Evolutionary conservation across 2,329 filamentous ascomycete species (phyloP), one percentile per base, ranked within the genome.

Genomic region (Exophiala viscosa): DNA sequence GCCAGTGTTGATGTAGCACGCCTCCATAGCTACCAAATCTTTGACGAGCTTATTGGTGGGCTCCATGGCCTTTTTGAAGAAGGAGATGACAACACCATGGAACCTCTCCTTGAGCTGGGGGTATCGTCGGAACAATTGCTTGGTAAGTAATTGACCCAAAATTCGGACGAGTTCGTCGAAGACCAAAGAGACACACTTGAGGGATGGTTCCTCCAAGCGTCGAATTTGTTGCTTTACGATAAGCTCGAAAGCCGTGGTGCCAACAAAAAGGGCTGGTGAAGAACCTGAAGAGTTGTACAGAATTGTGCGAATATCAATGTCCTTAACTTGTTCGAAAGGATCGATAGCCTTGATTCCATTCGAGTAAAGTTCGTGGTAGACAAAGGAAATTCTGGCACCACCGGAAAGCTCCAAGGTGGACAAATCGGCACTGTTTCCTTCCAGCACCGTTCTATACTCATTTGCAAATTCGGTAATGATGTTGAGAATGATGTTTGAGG

Each of bases 211-310:
- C 72, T 99, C 93, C 47, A 99, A 73, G 51, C 93, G 84, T 81
- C 89, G 95, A 73, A 99, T 99, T 71, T 99, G 91, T 70, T 96
- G 90, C 80, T 97, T 99, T 62, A 97, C 92, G 63, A 99, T 96
- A 61, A 96, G 78, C 73, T 99, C 93, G 65, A 99, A 99, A n/a
- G 93, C 93, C 5, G 89, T 95, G 6, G 93, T 97, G 50, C 93
- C 93, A 28, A 99, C 93, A 67, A 99, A 99, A 6, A 99, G 83
- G 1, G 93, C 92, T 0, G 93, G 93, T 1, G 92, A 96, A 28
- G 93, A 93, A 68, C 93, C 93, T n/a, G 93, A 97, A 18, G 93
- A 97, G 81, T 99, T 99, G 83, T 95, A 95, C 7, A 99, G 82
- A 57, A 96, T 92, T 18, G 90, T 97, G 63, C 95, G 87, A 64